Base-by-base conservation (phyloP, 495 filamentous ascomycete species). In the Talaromyces trachyspermus region DNA sequence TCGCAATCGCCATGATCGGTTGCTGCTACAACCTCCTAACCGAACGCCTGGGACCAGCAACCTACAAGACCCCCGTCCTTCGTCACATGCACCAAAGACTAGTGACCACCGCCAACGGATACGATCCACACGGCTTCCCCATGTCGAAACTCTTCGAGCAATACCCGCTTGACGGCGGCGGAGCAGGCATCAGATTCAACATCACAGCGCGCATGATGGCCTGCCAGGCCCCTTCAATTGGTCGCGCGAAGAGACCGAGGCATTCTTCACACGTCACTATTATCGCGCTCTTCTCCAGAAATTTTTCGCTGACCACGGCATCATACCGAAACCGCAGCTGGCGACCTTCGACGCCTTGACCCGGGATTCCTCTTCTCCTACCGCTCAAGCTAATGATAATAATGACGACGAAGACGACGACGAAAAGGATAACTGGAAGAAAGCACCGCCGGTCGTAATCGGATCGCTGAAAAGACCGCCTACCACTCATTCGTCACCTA, bases 11-110 rank as follows among this genome's bases (percentile, higher is more conserved):
- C 27, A 86, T 98, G 60, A 86, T 98, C 33, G 92, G 92, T 27
- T 98, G 92, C 69, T 98, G 92, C 70, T 96, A 98, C 72, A 98
- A 98, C 50, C 82, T 96, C 15, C 63, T 96, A 46, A 95, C 90
- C 2, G 92, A 96, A 59, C 80, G 89, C 43, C 76, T 95, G 17
- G 85, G 87, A 2, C 88, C 88, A 24, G 84, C 89, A 14, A 88
- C 88, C 0, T 91, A 81, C 64, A 95, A 96, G 56, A 73, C 81
- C 5, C 85, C 86, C 15, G 79, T 76, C 36, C 72, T 87, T 4
- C 82, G 83, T 14, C 59, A 66, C 11, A 57, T 67, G 32, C 76
- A 81, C 50, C 71, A 75, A 5, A 78, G 83, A 14, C 69, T 86
- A 9, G 61, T 64, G 2, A 46, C 68, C 29, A 79, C 79, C 8